Evolutionary conservation across 2,329 filamentous ascomycete genomes (phyloP), one percentile per base, ranked within the genome.

Genomic region (Penicillium concentricum): DNA sequence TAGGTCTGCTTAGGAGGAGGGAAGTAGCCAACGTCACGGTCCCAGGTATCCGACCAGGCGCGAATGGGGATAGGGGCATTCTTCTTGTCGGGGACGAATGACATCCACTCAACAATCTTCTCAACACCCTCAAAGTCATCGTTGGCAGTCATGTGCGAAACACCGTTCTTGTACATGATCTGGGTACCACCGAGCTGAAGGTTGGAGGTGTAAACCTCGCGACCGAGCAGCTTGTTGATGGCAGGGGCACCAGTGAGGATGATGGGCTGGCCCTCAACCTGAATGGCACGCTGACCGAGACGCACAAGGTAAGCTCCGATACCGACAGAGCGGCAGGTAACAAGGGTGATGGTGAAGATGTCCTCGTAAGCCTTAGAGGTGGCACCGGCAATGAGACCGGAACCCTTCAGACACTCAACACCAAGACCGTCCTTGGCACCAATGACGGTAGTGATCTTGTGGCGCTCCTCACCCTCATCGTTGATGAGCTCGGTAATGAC

Each of bases 101-200:
- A 94, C 83, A 99, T 86, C 94, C 94, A 99, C 74, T 96, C 89
- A 48, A 97, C 91, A 72, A 99, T 97, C 84, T 95, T 95, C 70
- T 90, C 92, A 22, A 99, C 90, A 85, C 94, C 94, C 70, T 93
- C 92, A 69, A 99, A 97, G 80, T 99, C 94, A 71, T 99, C 93
- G 67, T 89, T 90, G 70, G 94, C 94, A 66, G 93, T 97, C 90
- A 97, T 93, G 82, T 99, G 94, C 22, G 94, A 97, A 41, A 99
- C 94, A 86, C 94, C 94, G 75, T 99, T 99, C 81, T 91, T 92
- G 86, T 99, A 97, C 94, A 99, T 99, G 84, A 99, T 99, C 79
- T 99, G 94, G n/a, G 94, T 99, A 68, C 94, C 94, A 87, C 94
- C 94, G 64, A 99, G 91, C 82, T 99, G 94, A 72, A 99, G 80